Base-by-base conservation (phyloP, 2,329 filamentous ascomycete species). In the Kalmusia sp. region DNA sequence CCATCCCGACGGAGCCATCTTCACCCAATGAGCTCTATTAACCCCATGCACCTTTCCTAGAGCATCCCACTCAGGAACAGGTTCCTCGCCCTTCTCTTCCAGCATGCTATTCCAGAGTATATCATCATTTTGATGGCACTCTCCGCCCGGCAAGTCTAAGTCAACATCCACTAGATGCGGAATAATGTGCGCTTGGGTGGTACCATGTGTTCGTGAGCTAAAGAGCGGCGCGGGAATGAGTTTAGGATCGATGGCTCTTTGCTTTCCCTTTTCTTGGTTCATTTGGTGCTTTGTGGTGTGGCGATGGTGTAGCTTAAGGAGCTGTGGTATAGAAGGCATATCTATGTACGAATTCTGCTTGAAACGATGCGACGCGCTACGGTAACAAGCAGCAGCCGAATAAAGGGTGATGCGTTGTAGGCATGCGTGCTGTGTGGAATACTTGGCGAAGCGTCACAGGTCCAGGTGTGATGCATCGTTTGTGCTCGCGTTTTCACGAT, bases 21-120 rank as follows among this genome's bases (percentile, higher is more conserved):
- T 25, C 6, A 33, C 35, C 46, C 17, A 25, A 25, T 41, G 24
- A 4, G 12, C 15, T 15, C 34, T 30, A 3, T 17, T 33, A 4
- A 22, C 30, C 19, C 34, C 41, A 4, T 19, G 4, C 9, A 21
- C 44, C 3, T 15, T 38, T 3, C 33, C 31, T 11, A 47, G 24
- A 12, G n/a, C 15, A 24, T 47, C 44, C 3, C 21, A 14, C 22
- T 14, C 21, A 14, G 33, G 33, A 1, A 30, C 40, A 3, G 4
- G 2, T 6, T 17, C 17, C 5, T 33, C 24, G 12, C 33, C 22
- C 6, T 4, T 31, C 30, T 47, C 37, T 49, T 50, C 46, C 3
- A 53, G 37, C 15, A 22, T 30, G 25, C 51, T 49, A 19, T 53
- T 53, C 51, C 51, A 53, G 22, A 22, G 49, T 9, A 44, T 9